These are phyloP conservation scores for Aphanoascus verrucosus DNA, from an alignment of 2,329 filamentous ascomycete species.

Conservation along the genomic window DNA sequence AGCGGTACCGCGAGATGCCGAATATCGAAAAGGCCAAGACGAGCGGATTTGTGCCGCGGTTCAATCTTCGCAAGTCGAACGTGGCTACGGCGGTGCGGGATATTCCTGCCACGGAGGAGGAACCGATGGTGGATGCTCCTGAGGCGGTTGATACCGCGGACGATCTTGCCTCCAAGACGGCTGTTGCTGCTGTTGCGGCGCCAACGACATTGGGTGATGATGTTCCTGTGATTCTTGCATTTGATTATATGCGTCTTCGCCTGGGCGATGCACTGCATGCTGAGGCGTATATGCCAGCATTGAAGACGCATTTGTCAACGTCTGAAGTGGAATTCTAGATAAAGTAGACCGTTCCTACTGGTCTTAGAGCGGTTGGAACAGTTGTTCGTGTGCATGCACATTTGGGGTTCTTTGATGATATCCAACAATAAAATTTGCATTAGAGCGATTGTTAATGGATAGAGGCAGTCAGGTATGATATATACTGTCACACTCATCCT, in stretches of 20 bases:
- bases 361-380: too few species aligned
- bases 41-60: constrained; percentile 5
- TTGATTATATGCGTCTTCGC: constrained; percentile 54
- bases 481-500: too few species aligned
- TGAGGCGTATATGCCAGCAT: constrained; percentile 47
- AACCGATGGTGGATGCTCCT: background rate
- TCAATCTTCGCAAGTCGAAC: background rate
- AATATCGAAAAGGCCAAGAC: constrained; percentile 9
- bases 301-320: constrained; percentile 41
- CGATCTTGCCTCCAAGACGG: background rate
- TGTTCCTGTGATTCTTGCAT: constrained; percentile 49
- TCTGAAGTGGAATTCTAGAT: constrained; percentile 7
- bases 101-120: constrained; percentile 13
- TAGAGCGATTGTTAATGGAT: too few species aligned
- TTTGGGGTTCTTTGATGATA: too few species aligned
- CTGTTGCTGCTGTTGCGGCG: background rate
- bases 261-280: constrained; percentile 49
- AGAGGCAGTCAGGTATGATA: too few species aligned
- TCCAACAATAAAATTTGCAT: too few species aligned
- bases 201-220: constrained; percentile 20
- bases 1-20: constrained; percentile 67
- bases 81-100: constrained; percentile 12
- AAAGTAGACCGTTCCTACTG: too few species aligned
- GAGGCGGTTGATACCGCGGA: background rate
- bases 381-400: too few species aligned